phyloP scores from a whole-genome alignment of 768 basidiomycete species.

The Erythrobasidium yunnanense region DNA sequence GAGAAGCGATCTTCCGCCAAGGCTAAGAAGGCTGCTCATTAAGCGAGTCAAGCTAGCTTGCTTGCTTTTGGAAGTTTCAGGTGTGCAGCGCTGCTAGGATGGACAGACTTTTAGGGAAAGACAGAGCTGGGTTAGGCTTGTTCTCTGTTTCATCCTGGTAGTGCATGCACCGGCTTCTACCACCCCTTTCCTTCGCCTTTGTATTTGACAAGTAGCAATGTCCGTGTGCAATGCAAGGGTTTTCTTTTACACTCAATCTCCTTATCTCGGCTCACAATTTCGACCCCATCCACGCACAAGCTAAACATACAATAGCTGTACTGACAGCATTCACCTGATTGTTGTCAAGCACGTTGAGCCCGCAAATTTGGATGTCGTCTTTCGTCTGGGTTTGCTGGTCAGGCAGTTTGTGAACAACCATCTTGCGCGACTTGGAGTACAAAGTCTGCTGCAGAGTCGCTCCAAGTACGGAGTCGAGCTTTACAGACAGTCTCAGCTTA shows the following conservation, averaged over 20 bases:
- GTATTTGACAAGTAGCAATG: too few relatives aligned
- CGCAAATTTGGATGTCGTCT: neutral
- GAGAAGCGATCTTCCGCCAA: constrained; percentile 83
- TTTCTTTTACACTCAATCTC: too few relatives aligned
- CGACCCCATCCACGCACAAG: neutral
- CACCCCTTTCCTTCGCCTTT: too few relatives aligned
- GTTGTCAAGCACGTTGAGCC: neutral
- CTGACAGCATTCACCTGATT: constrained; percentile 9
- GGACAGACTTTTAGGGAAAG: too few relatives aligned
- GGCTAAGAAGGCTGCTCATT: constrained; percentile 50
- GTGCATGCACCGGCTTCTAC: too few relatives aligned
- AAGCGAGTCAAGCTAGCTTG: neutral
- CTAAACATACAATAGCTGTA: neutral
- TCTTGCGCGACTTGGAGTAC: constrained; percentile 21
- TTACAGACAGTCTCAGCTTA: neutral
- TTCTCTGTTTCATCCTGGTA: too few relatives aligned
- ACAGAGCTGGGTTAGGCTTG: too few relatives aligned
- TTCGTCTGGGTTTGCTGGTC: neutral
- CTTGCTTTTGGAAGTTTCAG: too few relatives aligned
- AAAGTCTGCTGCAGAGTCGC: constrained; percentile 20
- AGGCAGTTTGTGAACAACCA: neutral
- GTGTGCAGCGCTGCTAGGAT: too few relatives aligned
- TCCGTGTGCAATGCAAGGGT: too few relatives aligned
- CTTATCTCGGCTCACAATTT: neutral
- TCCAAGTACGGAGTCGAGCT: constrained; percentile 25